Evolutionary conservation across 1,284 basidiomycete species (phyloP).

Genomic region (Ceratobasidium sp.): DNA sequence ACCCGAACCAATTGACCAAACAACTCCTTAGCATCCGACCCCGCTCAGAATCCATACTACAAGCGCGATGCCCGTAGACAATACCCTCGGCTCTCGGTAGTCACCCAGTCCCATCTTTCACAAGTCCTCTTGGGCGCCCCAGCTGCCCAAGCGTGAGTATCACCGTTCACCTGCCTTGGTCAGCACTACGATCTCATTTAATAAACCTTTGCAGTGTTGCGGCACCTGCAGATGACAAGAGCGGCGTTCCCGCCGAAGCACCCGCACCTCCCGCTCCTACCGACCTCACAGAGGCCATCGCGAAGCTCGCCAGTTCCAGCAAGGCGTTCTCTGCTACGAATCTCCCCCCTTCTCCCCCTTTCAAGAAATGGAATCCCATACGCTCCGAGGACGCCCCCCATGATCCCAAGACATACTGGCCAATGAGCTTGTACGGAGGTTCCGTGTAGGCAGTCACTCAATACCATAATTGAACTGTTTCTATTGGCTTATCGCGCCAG

Average conservation of each 20-base stretch:
- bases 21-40: constrained; percentile 73
- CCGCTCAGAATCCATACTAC: constrained; percentile 90
- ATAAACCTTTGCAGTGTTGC: constrained; percentile 63
- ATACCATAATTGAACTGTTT: constrained; percentile 26
- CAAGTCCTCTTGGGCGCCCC: constrained; percentile 86
- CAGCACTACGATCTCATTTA: constrained; percentile 49
- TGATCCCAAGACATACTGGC: constrained; percentile 82
- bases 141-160: constrained; percentile 70
- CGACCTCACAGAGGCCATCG: constrained; percentile 78
- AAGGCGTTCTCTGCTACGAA: constrained; percentile 73
- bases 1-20: constrained; percentile 17
- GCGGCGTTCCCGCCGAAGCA: constrained; percentile 62
- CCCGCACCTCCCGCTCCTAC: constrained; percentile 59
- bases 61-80: constrained; percentile 93
- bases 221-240: constrained; percentile 62
- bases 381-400: constrained; percentile 79
- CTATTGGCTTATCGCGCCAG: constrained; percentile 17
- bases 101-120: constrained; percentile 85
- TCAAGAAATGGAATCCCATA: constrained; percentile 79
- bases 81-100: constrained; percentile 88
- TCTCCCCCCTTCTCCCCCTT: constrained; percentile 79
- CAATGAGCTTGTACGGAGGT: constrained; percentile 70
- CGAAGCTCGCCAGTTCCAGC: constrained; percentile 68
- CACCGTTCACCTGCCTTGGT: constrained; percentile 13
- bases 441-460: constrained; percentile 9